phyloP scores from a whole-genome alignment of 768 basidiomycete species.

The Trametes elegans region DNA sequence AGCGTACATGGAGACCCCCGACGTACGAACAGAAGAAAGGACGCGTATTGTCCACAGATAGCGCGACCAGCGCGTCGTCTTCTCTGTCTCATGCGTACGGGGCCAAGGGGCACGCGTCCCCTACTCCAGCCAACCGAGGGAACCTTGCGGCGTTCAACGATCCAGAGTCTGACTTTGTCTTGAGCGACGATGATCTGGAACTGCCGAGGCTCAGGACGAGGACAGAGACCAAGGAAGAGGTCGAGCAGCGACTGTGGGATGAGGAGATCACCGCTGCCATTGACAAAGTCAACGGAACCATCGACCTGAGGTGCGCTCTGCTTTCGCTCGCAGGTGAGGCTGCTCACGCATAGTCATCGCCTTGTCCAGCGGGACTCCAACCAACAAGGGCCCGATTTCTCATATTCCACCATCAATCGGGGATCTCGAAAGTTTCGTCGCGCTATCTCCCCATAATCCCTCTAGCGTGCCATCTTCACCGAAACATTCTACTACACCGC shows the following conservation, averaged over 20 bases:
- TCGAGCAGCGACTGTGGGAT: constrained; percentile 47
- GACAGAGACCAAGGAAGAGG: constrained; percentile 20
- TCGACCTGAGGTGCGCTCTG: constrained; percentile 52
- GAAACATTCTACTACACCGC: constrained; percentile 31
- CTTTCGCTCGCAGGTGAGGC: neutral
- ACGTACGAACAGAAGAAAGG: constrained; percentile 18
- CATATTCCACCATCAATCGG: constrained; percentile 46
- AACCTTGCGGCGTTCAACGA: neutral
- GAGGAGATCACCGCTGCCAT: constrained; percentile 42
- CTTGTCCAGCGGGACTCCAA: neutral
- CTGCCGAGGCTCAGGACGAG: constrained; percentile 6
- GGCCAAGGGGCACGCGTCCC: neutral
- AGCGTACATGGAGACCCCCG: constrained; percentile 20
- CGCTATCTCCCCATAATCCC: constrained; percentile 38
- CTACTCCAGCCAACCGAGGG: neutral
- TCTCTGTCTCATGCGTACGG: constrained; percentile 4
- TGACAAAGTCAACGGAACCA: constrained; percentile 46
- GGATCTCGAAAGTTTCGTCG: constrained; percentile 45
- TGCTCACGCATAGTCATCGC: neutral
- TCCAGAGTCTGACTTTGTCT: constrained; percentile 4
- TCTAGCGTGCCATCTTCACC: constrained; percentile 26
- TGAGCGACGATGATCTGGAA: constrained; percentile 13
- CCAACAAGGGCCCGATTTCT: constrained; percentile 34
- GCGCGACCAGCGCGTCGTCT: neutral
- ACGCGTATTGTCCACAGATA: constrained; percentile 7